Percentiles rank a stretch among this genome's conserved stretches.
These are phyloP conservation scores for Artemisia tridentata DNA, from an alignment of 129 eudicot species.

Conservation along the genomic window DNA sequence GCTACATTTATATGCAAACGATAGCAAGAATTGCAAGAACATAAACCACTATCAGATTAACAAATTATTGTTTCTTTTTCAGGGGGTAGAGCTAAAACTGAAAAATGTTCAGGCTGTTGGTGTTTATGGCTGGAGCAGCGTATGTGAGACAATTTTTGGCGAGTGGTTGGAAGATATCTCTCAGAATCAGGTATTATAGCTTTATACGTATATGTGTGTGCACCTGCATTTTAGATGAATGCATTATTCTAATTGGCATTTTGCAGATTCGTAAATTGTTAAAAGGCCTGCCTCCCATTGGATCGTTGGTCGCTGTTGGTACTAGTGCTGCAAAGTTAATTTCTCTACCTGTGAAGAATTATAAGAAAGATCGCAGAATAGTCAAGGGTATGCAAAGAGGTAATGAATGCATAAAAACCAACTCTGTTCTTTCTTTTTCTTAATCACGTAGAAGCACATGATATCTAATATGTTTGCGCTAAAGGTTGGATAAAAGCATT, in stretches of 20 bases:
- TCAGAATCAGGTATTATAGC: slow-evolving; percentile 72
- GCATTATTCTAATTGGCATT: slow-evolving; percentile 10
- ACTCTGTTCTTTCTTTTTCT: not conserved
- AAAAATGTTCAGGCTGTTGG: slow-evolving; percentile 84
- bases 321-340: slow-evolving; percentile 92
- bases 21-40: not conserved
- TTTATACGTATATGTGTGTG: no score
- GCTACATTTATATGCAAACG: no score
- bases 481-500: no score
- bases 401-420: slow-evolving; percentile 24
- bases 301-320: slow-evolving; percentile 86
- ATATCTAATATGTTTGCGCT: not conserved
- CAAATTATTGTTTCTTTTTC: slow-evolving; percentile 15
- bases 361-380: slow-evolving; percentile 75
- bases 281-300: slow-evolving; percentile 89
- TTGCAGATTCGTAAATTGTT: slow-evolving; percentile 73
- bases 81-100: slow-evolving; percentile 93
- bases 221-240: not conserved
- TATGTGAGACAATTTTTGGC: slow-evolving; percentile 74
- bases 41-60: not conserved
- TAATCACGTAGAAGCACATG: not conserved
- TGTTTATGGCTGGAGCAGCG: slow-evolving; percentile 82
- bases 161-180: slow-evolving; percentile 98
- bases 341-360: slow-evolving; percentile 80
- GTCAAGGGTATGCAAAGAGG: slow-evolving; percentile 98